A percentile compares a stretch with the other conserved stretches of the same genome.
Evolutionary conservation across 2,329 filamentous ascomycete genomes (phyloP).

Genomic region (Pseudocercospora vitis): DNA sequence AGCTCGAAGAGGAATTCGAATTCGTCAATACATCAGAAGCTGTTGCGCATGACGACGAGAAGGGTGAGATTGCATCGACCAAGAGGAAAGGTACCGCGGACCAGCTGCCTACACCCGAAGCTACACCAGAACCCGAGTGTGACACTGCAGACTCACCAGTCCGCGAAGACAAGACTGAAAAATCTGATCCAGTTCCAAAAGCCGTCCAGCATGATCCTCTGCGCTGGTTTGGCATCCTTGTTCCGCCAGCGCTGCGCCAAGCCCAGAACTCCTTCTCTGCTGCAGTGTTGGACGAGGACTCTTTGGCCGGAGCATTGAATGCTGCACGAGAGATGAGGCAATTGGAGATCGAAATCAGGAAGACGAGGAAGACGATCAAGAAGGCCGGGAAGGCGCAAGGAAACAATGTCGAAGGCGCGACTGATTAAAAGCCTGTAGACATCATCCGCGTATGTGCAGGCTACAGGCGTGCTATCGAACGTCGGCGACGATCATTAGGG

Average conservation of each 20-base stretch:
- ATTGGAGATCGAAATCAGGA: slow-evolving; percentile 68
- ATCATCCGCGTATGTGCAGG: not conserved
- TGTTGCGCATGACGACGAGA: not conserved
- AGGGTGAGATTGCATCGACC: not conserved
- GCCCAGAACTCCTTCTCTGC: slow-evolving; percentile 60
- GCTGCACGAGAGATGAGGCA: slow-evolving; percentile 61
- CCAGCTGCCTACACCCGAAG: slow-evolving; percentile 30
- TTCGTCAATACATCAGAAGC: not conserved
- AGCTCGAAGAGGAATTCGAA: not conserved
- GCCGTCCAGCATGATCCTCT: slow-evolving; percentile 53
- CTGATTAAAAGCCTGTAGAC: not conserved
- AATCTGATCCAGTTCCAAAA: not conserved
- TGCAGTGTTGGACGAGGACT: slow-evolving; percentile 55
- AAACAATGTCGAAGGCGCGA: not conserved
- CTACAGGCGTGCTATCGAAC: not conserved
- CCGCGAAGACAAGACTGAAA: not conserved
- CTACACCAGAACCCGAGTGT: slow-evolving; percentile 47
- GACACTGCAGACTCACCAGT: not conserved
- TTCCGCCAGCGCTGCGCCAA: slow-evolving; percentile 50
- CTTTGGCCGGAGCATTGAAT: slow-evolving; percentile 59
- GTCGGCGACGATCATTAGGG: not conserved
- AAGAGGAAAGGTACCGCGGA: not conserved
- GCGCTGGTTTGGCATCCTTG: slow-evolving; percentile 57
- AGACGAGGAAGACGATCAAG: slow-evolving; percentile 51
- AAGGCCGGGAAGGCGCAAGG: slow-evolving; percentile 34